Evolutionary conservation across 257 asterid genomes (phyloP).

Genomic region (Solanum sitiens): DNA sequence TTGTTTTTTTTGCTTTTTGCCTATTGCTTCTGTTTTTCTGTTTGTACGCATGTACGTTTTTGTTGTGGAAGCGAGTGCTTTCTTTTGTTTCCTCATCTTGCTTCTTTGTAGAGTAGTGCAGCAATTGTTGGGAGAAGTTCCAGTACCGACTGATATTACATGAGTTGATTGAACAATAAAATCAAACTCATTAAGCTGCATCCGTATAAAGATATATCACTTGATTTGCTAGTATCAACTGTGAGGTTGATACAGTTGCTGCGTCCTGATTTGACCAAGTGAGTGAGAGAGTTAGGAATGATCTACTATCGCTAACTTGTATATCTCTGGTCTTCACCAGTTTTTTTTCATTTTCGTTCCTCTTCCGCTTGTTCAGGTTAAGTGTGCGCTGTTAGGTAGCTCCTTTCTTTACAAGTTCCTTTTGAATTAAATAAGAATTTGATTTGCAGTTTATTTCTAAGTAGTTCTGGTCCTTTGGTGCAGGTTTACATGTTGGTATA

Average conservation of each 20-base stretch:
- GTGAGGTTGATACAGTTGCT: neutral
- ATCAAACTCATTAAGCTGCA: neutral
- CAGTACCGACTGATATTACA: neutral
- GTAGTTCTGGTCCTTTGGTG: neutral
- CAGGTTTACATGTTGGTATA: slow-evolving; percentile 82
- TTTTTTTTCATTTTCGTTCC: neutral
- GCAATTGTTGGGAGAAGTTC: neutral
- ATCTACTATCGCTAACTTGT: neutral
- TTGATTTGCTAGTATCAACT: neutral
- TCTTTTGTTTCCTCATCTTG: neutral
- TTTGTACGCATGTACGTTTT: neutral
- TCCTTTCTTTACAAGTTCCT: neutral
- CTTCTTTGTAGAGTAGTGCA: neutral
- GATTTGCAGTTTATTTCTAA: neutral
- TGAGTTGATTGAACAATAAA: neutral
- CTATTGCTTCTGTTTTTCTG: neutral
- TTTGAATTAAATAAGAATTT: neutral
- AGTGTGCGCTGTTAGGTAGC: neutral
- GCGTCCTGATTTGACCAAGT: neutral
- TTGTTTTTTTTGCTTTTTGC: neutral
- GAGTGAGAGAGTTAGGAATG: neutral
- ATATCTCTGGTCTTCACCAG: neutral
- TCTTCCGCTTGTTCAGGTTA: neutral
- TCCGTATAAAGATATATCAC: neutral
- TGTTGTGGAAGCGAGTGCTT: neutral